A percentile compares a stretch with the other conserved stretches of the same genome.
These are phyloP conservation scores for Paecilomyces fulvus DNA, from an alignment of 2,329 filamentous ascomycete species.

Conservation along the genomic window DNA sequence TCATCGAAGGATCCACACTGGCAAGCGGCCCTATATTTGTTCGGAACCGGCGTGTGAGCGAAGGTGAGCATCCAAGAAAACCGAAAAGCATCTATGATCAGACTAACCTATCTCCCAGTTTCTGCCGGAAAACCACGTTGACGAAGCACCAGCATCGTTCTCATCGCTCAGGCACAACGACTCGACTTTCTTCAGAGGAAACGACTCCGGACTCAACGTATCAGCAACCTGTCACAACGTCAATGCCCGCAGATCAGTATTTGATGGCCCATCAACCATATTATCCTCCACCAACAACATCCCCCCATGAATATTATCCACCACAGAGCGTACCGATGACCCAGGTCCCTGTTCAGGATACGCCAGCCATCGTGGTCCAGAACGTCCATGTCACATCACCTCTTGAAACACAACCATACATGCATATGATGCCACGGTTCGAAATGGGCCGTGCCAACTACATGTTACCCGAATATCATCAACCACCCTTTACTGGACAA, in stretches of 20 bases:
- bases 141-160: slow-evolving; percentile 34
- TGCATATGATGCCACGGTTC: slow-evolving; percentile 26
- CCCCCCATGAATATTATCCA: slow-evolving; percentile 30
- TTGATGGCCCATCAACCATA: slow-evolving; percentile 28
- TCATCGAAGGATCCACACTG: slow-evolving; percentile 32
- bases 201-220: slow-evolving; percentile 29
- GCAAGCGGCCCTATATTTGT: slow-evolving; percentile 33
- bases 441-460: slow-evolving; percentile 22
- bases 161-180: slow-evolving; percentile 25
- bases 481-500: slow-evolving; percentile 17
- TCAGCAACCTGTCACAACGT: slow-evolving; percentile 19
- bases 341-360: slow-evolving; percentile 21
- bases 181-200: slow-evolving; percentile 29
- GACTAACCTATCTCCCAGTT: slow-evolving; percentile 15
- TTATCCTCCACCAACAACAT: slow-evolving; percentile 24
- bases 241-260: slow-evolving; percentile 26
- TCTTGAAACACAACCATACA: slow-evolving; percentile 19
- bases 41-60: slow-evolving; percentile 31
- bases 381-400: slow-evolving; percentile 18
- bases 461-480: slow-evolving; percentile 23
- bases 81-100: background rate
- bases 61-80: slow-evolving; percentile 19
- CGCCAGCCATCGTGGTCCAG: slow-evolving; percentile 21
- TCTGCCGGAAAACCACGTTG: slow-evolving; percentile 34
- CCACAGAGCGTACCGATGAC: slow-evolving; percentile 23